These are phyloP conservation scores for Brassica incana DNA, from an alignment of 345 rosid genomes.

Conservation along the genomic window DNA sequence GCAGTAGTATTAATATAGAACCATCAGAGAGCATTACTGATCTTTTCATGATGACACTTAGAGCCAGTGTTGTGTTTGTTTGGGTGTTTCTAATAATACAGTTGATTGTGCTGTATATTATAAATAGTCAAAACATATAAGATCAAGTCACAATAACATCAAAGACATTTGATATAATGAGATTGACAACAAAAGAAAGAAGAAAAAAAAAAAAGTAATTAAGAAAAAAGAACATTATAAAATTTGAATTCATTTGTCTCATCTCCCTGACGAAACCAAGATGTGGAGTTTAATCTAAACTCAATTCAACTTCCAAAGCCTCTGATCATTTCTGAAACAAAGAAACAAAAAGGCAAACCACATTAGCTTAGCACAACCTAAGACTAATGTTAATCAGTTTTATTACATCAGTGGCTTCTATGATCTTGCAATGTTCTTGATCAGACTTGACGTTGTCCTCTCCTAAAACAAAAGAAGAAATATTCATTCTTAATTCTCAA, in stretches of 20 bases:
- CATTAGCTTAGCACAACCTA: background rate
- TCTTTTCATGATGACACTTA: slow-evolving; percentile 12
- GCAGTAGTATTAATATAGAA: slow-evolving; percentile 17
- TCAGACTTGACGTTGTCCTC: slow-evolving; percentile 76
- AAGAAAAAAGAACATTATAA: background rate
- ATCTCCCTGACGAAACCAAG: slow-evolving; percentile 32
- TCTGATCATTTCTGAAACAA: slow-evolving; percentile 35
- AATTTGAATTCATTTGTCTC: slow-evolving; percentile 27
- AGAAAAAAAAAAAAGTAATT: background rate
- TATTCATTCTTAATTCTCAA: background rate
- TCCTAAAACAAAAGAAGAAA: slow-evolving; percentile 46
- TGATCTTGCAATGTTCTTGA: slow-evolving; percentile 46
- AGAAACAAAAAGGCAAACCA: background rate
- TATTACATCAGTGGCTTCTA: slow-evolving; percentile 59
- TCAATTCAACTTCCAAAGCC: slow-evolving; percentile 29
- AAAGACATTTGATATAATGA: slow-evolving; percentile 20
- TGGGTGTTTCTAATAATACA: background rate
- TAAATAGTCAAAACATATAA: slow-evolving; percentile 6
- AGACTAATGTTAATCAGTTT: background rate
- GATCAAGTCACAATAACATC: slow-evolving; percentile 25
- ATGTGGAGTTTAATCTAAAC: slow-evolving; percentile 17
- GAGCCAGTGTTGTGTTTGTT: background rate
- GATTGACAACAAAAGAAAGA: slow-evolving; percentile 24
- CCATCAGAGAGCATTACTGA: background rate
- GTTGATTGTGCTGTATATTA: background rate